Conservation (phyloP, 768 basidiomycete genomes). For the Plicaturopsis crispa region DNA sequence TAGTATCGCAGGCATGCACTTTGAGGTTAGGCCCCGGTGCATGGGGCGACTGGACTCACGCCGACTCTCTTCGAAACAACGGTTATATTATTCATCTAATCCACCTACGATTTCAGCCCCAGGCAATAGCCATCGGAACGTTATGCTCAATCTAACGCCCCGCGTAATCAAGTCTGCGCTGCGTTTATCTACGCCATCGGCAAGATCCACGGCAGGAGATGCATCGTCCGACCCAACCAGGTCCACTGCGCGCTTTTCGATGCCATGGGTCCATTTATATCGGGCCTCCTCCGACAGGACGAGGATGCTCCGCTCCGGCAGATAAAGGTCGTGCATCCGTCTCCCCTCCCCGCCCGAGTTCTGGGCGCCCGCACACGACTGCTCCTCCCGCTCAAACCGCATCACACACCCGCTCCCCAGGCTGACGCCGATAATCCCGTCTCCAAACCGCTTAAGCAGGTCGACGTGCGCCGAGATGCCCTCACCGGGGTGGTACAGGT, state of each 20-base stretch:
- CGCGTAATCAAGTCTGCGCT: constrained; percentile 27
- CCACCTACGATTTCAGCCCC: constrained; percentile 77
- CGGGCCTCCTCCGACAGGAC: constrained; percentile 77
- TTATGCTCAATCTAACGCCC: constrained; percentile 66
- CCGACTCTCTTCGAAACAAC: too few relatives aligned
- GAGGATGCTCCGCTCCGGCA: constrained; percentile 71
- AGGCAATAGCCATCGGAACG: constrained; percentile 79
- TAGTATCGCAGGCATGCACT: too few relatives aligned
- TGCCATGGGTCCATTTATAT: constrained; percentile 87
- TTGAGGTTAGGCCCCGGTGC: too few relatives aligned
- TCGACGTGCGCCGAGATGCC: constrained; percentile 90
- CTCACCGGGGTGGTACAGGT: constrained; percentile 82
- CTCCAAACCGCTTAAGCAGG: constrained; percentile 73
- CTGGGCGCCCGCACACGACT: too few relatives aligned
- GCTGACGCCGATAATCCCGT: constrained; percentile 87
- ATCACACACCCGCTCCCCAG: constrained; percentile 76
- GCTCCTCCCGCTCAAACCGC: constrained; percentile 39
- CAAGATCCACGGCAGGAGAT: constrained; percentile 54
- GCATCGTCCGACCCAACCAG: too few relatives aligned
- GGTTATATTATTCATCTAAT: background rate
- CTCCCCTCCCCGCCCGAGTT: background rate
- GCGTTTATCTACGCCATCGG: constrained; percentile 26
- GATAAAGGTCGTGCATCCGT: constrained; percentile 44
- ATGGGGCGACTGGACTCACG: too few relatives aligned
- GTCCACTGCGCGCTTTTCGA: constrained; percentile 55